phyloP scores from a whole-genome alignment of 345 rosid species.

The Pelargonium nanum region DNA sequence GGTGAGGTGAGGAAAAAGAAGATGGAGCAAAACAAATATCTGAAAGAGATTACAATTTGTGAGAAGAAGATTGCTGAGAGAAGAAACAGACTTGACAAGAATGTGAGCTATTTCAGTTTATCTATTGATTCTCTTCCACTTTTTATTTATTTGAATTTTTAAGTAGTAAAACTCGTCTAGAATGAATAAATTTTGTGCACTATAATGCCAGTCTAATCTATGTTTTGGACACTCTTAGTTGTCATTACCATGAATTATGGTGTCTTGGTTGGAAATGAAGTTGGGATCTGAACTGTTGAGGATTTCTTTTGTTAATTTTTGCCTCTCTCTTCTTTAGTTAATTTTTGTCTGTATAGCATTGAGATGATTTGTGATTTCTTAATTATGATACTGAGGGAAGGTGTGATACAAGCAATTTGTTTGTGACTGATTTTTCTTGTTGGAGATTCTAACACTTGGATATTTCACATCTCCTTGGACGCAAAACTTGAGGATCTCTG shows the following conservation, averaged over 20 bases:
- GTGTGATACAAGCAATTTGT: not conserved
- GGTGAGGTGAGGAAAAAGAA: conserved; percentile 50
- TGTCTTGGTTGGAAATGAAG: not conserved
- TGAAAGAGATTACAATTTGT: conserved; percentile 62
- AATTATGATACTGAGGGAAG: not conserved
- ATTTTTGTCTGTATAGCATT: not conserved
- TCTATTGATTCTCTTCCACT: conserved; percentile 1
- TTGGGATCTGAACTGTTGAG: not conserved
- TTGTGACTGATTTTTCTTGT: not conserved
- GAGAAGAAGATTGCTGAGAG: conserved; percentile 80
- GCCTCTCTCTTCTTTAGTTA: not conserved
- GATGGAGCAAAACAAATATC: conserved; percentile 67
- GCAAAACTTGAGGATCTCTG: not conserved
- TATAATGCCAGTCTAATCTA: not conserved
- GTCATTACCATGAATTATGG: not conserved
- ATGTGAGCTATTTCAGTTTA: conserved; percentile 37
- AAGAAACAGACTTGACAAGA: conserved; percentile 51
- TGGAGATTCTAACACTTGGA: not conserved
- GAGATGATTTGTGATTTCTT: not conserved
- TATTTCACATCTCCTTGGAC: not conserved
- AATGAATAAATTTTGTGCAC: not conserved
- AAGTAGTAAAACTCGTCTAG: not conserved
- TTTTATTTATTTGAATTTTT: not conserved
- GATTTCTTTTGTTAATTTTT: not conserved
- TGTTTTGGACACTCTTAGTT: not conserved